Conservation (phyloP, 129 eudicot genomes). For the Flaveria sonorensis region DNA sequence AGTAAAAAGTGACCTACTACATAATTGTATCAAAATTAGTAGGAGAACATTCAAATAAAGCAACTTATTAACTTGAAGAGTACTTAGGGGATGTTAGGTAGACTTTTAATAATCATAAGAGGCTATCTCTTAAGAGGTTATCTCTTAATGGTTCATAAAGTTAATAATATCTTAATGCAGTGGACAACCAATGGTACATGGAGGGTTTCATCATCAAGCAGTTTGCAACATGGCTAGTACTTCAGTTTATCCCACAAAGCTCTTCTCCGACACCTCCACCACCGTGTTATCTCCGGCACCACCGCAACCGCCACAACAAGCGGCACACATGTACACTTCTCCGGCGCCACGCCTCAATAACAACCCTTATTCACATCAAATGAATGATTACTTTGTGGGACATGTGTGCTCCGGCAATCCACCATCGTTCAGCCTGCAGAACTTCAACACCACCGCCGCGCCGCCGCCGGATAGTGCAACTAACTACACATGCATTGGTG, state of each 20-base stretch:
- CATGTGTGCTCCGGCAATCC: slow-evolving; percentile 47
- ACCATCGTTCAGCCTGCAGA: slow-evolving; percentile 26
- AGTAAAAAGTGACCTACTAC: no score
- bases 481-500: slow-evolving; percentile 82
- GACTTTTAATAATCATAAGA: no score
- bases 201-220: slow-evolving; percentile 58
- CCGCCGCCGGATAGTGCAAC: slow-evolving; percentile 27
- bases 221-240: slow-evolving; percentile 41
- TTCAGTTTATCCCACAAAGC: slow-evolving; percentile 40
- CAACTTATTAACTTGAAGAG: no score
- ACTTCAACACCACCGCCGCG: slow-evolving; percentile 4
- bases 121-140: no score
- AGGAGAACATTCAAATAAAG: no score
- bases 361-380: slow-evolving; percentile 40
- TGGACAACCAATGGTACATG: slow-evolving; percentile 59
- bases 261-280: slow-evolving; percentile 42
- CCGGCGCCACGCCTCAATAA: slow-evolving; percentile 45
- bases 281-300: slow-evolving; percentile 43
- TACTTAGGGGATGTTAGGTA: no score
- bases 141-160: no score
- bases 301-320: slow-evolving; percentile 34
- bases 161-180: slow-evolving; percentile 22
- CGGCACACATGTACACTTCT: slow-evolving; percentile 41
- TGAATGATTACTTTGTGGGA: slow-evolving; percentile 65
- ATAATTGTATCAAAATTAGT: no score